Conservation (phyloP, 805 yeast species). For the baker's yeast (Saccharomyces cerevisiae) region DNA sequence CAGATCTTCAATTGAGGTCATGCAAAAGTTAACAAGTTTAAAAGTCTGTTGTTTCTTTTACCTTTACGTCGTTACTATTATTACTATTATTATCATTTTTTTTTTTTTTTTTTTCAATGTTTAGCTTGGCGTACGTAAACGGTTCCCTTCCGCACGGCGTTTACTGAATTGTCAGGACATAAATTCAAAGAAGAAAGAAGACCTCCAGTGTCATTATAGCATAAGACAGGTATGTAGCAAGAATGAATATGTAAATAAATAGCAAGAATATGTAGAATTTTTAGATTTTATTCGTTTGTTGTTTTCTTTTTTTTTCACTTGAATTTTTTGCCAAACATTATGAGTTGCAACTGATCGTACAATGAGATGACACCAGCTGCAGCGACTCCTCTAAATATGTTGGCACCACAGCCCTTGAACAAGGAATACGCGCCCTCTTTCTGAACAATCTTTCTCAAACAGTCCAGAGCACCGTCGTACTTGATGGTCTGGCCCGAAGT, state of each 20-base stretch:
- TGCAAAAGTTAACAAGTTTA: not conserved
- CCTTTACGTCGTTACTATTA: not conserved
- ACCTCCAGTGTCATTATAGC: not conserved
- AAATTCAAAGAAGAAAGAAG: not conserved
- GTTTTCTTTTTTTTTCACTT: constrained; percentile 33
- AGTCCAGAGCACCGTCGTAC: constrained; percentile 91
- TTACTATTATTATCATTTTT: too few relatives aligned
- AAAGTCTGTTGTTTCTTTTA: not conserved
- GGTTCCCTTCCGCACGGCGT: not conserved
- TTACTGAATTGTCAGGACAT: not conserved
- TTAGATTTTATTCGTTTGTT: too few relatives aligned
- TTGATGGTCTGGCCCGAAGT: constrained; percentile 98
- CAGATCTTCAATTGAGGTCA: constrained; percentile 10
- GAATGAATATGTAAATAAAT: not conserved
- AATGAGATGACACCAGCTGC: constrained; percentile 98
- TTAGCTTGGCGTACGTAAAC: not conserved
- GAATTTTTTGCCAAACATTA: constrained; percentile 94
- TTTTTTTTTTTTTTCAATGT: not conserved
- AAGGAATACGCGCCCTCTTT: constrained; percentile 89
- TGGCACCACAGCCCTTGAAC: constrained; percentile 99
- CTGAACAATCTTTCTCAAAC: constrained; percentile 84
- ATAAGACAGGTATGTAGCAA: not conserved
- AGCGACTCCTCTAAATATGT: constrained; percentile 99
- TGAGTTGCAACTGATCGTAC: constrained; percentile 94
- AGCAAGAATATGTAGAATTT: not conserved